Evolutionary conservation across 805 yeast genomes (phyloP), one percentile per base, ranked within the genome.

Genomic region (Saturnispora quitensis): DNA sequence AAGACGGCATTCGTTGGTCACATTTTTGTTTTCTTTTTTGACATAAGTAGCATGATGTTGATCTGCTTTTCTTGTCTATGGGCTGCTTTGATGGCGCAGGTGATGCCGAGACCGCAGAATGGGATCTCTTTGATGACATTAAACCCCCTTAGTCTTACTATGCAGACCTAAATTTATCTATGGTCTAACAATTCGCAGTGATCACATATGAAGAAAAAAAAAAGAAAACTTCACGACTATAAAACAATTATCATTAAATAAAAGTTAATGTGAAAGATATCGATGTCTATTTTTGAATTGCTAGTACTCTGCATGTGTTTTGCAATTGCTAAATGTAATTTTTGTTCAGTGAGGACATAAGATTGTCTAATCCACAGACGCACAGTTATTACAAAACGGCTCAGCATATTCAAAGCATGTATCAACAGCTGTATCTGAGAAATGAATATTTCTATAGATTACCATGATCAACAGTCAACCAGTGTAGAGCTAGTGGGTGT

Each of bases 401-500:
- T 40, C 31, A 40, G 44, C 44, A n/a, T n/a, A 12, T 20, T 8
- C 10, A 31, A 4, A 31, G 28, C 34, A 12, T 31, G 12, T 31
- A 25, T 31, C 34, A 31, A 10, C 34, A 10, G 13, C 3, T 31
- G 15, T 12, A 31, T 5, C 15, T 31, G 13, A 31, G 34, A 31
- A 12, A 10, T 12, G 34, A 5, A 8, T 6, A 8, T 25, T 8
- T 20, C 13, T 38, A 38, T 18, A 38, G 4, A 10, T 20, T 17
- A 38, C 22, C 22, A 38, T 20, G 42, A 15, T 38, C 42, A 7
- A 18, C 42, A 9, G 20, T 15, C 13, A 86, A 68, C 95, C 95
- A 86, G 38, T 73, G 68, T 53, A 84, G 66, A 0, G 89, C 90
- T 49, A 86, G 65, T 3, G 95, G 95, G 63, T 86, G 89, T 36